Evolutionary conservation across 164 flowering plant species (phyloP), one percentile per base, ranked within the genome.

Genomic region (Kingdonia uniflora): DNA sequence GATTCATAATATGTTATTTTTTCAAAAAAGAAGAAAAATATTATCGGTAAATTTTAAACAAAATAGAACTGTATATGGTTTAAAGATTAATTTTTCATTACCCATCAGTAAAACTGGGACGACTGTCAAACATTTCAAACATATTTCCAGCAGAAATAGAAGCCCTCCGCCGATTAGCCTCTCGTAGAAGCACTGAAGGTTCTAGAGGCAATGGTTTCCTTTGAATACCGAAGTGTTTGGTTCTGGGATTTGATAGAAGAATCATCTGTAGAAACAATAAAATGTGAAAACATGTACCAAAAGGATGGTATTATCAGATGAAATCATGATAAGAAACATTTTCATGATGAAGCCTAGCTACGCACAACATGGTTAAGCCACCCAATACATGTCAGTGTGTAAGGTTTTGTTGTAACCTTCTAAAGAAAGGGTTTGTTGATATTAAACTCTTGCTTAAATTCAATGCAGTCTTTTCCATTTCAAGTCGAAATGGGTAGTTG

Each of bases 141-240:
- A 73, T 62, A 75, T 92, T 88, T 66, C 97, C 99, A 62, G 79
- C 91, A 60, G 97, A 88, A 55, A 88, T 84, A 59, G 99, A 88
- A 69, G 96, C 99, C 66, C 99, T 86, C 55, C 99, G 74, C 19
- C 97, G 71, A 61, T 92, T 92, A 54, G 99, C 99, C 68, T 88
- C 99, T 25, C 95, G 84, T 56, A 92, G 71, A 50, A 92, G 94
- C 37, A 78, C 55, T 48, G 91, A 76, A 64, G 99, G 99, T 71
- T 86, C 95, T 53, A 92, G 81, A 59, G 99, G 99, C 69, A 92
- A 65, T 24, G 80, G 84, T 58, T 84, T 92, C 68, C 94, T 88
- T 57, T 88, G 95, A 54, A 88, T 86, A 59, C 85, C 82, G 60
- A 92, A 86, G 71, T 76, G 89, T 76, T 81, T 88, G 48, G 68